phyloP scores from a whole-genome alignment of 2,329 filamentous ascomycete genomes.

The Lithohypha guttulata region DNA sequence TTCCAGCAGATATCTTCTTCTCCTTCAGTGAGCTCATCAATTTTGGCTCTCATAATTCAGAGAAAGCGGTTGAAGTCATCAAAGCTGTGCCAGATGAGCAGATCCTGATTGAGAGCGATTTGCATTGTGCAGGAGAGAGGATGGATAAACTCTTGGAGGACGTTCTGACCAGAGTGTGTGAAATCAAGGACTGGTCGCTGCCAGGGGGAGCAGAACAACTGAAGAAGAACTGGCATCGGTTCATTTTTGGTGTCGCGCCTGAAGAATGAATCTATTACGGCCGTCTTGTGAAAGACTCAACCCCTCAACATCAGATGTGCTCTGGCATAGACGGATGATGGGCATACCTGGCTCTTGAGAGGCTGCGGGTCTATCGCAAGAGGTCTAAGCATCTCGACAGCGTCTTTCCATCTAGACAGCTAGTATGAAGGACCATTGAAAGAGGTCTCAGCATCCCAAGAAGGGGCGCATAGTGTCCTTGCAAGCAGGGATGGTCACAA shows the following conservation, averaged over 20 bases:
- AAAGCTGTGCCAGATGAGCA: constrained; percentile 63
- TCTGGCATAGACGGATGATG: too few species aligned
- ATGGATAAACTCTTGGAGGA: constrained; percentile 73
- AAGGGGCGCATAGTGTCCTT: too few species aligned
- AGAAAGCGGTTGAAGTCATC: constrained; percentile 56
- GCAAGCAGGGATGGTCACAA: too few species aligned
- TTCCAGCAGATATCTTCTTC: constrained; percentile 71
- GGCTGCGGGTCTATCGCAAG: too few species aligned
- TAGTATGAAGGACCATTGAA: too few species aligned
- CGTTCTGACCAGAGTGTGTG: constrained; percentile 64
- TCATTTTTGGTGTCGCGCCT: constrained; percentile 72
- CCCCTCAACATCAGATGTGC: too few species aligned
- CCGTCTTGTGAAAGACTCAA: too few species aligned
- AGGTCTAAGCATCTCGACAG: too few species aligned
- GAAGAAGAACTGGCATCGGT: constrained; percentile 64
- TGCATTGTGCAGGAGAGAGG: constrained; percentile 66
- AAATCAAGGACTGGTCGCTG: constrained; percentile 65
- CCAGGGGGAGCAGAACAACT: constrained; percentile 59
- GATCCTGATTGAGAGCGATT: constrained; percentile 79
- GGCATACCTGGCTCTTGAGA: too few species aligned
- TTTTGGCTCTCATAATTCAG: constrained; percentile 44
- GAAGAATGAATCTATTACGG: too few species aligned
- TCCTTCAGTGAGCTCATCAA: constrained; percentile 84
- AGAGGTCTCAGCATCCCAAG: too few species aligned
- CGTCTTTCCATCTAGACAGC: too few species aligned